Evolutionary conservation across 768 basidiomycete species (phyloP), one percentile per base, ranked within the genome.

Genomic region (Suillus subalutaceus): DNA sequence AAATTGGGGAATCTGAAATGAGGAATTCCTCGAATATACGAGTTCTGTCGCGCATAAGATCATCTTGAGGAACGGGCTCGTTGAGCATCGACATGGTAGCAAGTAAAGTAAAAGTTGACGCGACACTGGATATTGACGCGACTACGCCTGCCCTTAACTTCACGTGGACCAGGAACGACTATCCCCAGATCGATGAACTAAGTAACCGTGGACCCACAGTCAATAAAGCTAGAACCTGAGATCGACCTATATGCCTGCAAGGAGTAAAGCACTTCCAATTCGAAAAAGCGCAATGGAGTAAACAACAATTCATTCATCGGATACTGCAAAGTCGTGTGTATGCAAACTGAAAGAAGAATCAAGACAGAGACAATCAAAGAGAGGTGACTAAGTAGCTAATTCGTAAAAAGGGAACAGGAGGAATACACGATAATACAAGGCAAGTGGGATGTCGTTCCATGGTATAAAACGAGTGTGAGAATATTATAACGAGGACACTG

Each of bases 21-120:
- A 94, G 84, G 69, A 97, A 96, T 68, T 93, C 92, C 72, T 92
- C 90, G 72, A 97, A 94, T 44, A 88, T 82, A 70, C 90, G 88
- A 63, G 88, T 86, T 66, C 92, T 84, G 70, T 95, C 92, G 71
- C 86, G 85, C 80, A 92, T 83, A 56, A 90, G 85, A 75, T 93
- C 92, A 77, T 88, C 86, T 66, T 86, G 84, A 15, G 87, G 79
- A 60, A 86, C 74, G n/a, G 89, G 88, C 68, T 89, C 87, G 73
- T 83, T 80, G 48, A 78, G 72, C 73, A 76, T 74, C 41, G 76
- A 77, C 78, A 79, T 77, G 65, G 65, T 69, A 63, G 71, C 6
- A 13, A 30, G 53, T 48, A 37, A 46, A 43, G 38, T 32, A 38
- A 58, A 63, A 48, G 62, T 60, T 52, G 69, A 73, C 76, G 72